A percentile compares a stretch with the other conserved stretches of the same genome.
Evolutionary conservation across 352 stramenopile genomes (phyloP).

Genomic region (Globisporangium viniferum): DNA sequence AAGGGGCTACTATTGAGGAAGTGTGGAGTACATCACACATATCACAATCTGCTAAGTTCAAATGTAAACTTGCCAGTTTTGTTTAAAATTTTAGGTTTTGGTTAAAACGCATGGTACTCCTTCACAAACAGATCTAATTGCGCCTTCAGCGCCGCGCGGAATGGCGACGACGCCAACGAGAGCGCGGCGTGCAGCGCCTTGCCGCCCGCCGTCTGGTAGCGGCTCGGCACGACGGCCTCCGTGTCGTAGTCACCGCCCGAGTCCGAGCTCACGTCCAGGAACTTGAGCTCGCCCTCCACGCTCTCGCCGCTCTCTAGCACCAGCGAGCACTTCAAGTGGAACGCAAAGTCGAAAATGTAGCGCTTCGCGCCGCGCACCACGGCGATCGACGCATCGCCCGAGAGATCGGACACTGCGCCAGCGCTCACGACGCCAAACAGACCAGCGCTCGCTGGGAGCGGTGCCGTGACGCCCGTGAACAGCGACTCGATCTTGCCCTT

Average conservation of each 20-base stretch:
- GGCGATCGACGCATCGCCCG: constrained; percentile 91
- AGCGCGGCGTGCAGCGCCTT: constrained; percentile 71
- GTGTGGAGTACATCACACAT: background rate
- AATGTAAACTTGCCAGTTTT: background rate
- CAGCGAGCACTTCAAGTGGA: constrained; percentile 48
- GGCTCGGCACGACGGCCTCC: constrained; percentile 59
- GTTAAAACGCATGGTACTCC: constrained; percentile 74
- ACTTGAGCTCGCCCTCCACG: constrained; percentile 62
- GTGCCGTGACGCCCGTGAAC: constrained; percentile 36
- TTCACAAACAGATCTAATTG: constrained; percentile 61
- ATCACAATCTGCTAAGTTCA: background rate
- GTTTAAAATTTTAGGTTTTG: constrained; percentile 12
- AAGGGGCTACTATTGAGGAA: background rate
- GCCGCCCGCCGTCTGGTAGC: constrained; percentile 64
- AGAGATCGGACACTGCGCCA: constrained; percentile 74
- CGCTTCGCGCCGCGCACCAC: constrained; percentile 91
- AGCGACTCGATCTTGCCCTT: constrained; percentile 70
- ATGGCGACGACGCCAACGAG: constrained; percentile 42
- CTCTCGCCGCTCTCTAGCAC: constrained; percentile 23
- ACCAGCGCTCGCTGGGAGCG: constrained; percentile 23
- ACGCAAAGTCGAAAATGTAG: constrained; percentile 88
- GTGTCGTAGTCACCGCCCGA: constrained; percentile 67
- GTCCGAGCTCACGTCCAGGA: constrained; percentile 83
- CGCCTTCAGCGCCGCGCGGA: constrained; percentile 52
- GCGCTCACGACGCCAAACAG: constrained; percentile 49